phyloP scores from a whole-genome alignment of 768 basidiomycete species.

The Amanita rubescens region DNA sequence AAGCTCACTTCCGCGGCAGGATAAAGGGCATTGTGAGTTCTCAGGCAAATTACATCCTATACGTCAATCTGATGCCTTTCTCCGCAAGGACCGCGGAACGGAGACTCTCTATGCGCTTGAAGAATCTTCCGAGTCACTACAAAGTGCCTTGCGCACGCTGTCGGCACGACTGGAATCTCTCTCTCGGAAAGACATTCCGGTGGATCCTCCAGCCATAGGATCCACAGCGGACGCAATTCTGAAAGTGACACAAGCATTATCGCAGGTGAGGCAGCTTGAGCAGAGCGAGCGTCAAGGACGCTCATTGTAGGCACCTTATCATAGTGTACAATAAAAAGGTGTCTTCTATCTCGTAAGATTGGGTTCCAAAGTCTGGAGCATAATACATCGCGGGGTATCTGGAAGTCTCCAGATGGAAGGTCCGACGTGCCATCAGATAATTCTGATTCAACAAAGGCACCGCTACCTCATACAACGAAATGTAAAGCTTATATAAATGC shows the following conservation, averaged over 20 bases:
- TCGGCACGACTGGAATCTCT: constrained; percentile 42
- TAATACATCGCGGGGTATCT: not conserved
- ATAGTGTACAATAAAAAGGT: not conserved
- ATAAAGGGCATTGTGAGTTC: not conserved
- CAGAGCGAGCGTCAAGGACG: constrained; percentile 32
- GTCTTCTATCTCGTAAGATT: not conserved
- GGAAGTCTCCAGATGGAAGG: not conserved
- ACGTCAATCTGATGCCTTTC: not conserved
- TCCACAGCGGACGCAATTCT: constrained; percentile 61
- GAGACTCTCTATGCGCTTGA: constrained; percentile 2
- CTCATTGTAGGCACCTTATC: not conserved
- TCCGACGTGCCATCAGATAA: not conserved
- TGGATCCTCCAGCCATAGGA: constrained; percentile 45
- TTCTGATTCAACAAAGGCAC: not conserved
- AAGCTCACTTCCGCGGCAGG: not conserved
- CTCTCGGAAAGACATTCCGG: constrained; percentile 26
- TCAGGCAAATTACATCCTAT: not conserved
- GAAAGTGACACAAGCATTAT: constrained; percentile 57
- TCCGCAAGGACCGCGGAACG: not conserved
- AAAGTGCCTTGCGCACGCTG: constrained; percentile 43
- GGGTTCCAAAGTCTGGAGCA: not conserved
- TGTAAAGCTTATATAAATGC: constrained; percentile 1
- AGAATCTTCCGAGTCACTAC: constrained; percentile 39
- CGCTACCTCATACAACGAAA: too few relatives aligned
- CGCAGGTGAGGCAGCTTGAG: constrained; percentile 51